A percentile compares a stretch with the other conserved stretches of the same genome.
Conservation (phyloP, 768 basidiomycete species). For the Leccinellum luteum region DNA sequence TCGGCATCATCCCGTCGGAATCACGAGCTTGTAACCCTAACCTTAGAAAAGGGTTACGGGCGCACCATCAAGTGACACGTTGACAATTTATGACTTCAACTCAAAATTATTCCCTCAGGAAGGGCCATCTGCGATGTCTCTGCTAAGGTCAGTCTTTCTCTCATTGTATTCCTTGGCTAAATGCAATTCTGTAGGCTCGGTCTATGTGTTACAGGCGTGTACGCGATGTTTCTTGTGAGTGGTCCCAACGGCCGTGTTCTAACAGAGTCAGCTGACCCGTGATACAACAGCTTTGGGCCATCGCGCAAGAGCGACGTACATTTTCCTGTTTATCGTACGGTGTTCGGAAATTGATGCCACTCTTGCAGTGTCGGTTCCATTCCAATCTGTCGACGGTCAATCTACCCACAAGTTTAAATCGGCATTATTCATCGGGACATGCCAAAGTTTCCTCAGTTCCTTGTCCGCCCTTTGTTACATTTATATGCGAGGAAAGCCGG, state of each 20-base stretch:
- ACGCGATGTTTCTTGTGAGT: conserved; percentile 86
- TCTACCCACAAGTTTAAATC: conserved; percentile 77
- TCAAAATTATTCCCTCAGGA: background rate
- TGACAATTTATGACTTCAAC: conserved; percentile 4
- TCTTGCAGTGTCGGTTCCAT: conserved; percentile 75
- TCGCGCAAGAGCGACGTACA: conserved; percentile 91
- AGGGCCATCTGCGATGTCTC: conserved; percentile 17
- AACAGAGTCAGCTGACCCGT: conserved; percentile 1
- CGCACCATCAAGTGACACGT: conserved; percentile 30
- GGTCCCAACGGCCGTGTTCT: background rate
- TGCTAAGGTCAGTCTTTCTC: conserved; percentile 22
- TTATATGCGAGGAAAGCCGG: conserved; percentile 53
- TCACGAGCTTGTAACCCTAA: conserved; percentile 14
- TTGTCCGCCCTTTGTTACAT: conserved; percentile 79
- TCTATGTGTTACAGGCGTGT: conserved; percentile 83
- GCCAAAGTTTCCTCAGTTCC: conserved; percentile 77
- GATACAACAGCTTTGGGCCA: conserved; percentile 70
- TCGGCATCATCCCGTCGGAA: too few relatives aligned
- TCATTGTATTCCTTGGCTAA: background rate
- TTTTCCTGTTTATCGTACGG: background rate
- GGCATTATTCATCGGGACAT: conserved; percentile 79
- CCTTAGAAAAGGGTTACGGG: conserved; percentile 18
- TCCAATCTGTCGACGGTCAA: conserved; percentile 62
- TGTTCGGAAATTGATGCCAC: background rate
- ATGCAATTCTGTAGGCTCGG: conserved; percentile 46